Evolutionary conservation across 257 asterid species (phyloP).

Genomic region (Cruciata laevipes): DNA sequence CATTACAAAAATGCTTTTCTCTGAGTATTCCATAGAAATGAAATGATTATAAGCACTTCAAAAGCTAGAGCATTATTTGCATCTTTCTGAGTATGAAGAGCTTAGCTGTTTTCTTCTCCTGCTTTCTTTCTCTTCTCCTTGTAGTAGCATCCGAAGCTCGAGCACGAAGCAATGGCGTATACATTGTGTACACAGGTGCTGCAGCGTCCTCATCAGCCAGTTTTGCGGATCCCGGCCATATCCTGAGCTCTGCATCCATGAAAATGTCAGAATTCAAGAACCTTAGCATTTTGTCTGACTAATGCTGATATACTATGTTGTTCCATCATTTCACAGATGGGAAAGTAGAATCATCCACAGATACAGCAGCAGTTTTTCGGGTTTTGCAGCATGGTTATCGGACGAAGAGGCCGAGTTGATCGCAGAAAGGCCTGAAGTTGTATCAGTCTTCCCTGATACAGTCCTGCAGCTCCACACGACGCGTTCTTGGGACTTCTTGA

Average conservation of each 20-base stretch:
- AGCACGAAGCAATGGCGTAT: conserved; percentile 40
- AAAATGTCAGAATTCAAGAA: conserved; percentile 28
- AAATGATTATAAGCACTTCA: neutral
- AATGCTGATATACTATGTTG: too few relatives aligned
- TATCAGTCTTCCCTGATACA: conserved; percentile 80
- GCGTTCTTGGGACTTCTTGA: conserved; percentile 88
- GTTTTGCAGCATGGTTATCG: conserved; percentile 65
- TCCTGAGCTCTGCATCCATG: conserved; percentile 33
- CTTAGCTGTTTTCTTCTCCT: neutral
- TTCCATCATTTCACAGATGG: conserved; percentile 34
- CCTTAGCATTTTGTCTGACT: neutral
- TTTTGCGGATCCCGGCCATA: conserved; percentile 29
- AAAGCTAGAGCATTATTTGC: neutral
- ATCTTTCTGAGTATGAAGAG: neutral
- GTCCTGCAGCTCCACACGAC: conserved; percentile 74
- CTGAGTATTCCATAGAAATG: neutral
- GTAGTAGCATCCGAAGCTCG: conserved; percentile 2
- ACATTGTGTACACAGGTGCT: conserved; percentile 85
- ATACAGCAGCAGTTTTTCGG: conserved; percentile 60
- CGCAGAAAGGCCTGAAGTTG: conserved; percentile 53
- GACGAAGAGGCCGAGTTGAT: conserved; percentile 53
- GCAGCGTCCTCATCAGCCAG: conserved; percentile 22
- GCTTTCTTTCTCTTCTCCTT: neutral
- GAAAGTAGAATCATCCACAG: conserved; percentile 42
- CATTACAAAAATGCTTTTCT: neutral